Conservation (phyloP, 2,329 filamentous ascomycete genomes). For the Sclerotinia sclerotiorum region DNA sequence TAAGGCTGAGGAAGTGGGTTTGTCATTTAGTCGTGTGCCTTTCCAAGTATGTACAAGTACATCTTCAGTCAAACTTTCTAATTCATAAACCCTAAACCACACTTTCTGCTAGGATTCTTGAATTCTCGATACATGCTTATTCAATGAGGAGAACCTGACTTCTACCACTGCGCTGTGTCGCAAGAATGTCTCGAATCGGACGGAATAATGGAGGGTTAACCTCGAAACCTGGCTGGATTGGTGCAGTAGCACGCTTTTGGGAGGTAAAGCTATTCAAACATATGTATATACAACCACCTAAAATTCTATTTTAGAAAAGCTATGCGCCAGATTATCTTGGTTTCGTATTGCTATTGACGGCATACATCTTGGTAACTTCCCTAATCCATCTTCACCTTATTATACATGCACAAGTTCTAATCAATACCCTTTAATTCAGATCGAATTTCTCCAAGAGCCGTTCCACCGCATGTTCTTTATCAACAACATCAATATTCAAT, state of each 20-base stretch:
- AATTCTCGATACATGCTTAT: neutral
- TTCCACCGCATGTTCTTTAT: constrained; percentile 95
- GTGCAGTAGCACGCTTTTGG: constrained; percentile 41
- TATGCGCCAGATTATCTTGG: constrained; percentile 89
- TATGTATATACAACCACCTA: constrained; percentile 6
- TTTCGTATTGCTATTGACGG: constrained; percentile 65
- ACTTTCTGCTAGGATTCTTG: neutral
- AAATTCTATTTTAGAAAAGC: constrained; percentile 56
- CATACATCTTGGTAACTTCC: constrained; percentile 59
- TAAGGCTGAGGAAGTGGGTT: constrained; percentile 17
- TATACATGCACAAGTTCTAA: neutral
- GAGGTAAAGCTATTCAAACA: constrained; percentile 30
- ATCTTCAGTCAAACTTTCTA: neutral
- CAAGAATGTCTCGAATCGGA: constrained; percentile 22
- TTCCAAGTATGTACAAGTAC: neutral
- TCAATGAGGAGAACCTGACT: constrained; percentile 24
- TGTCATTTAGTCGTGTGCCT: constrained; percentile 1
- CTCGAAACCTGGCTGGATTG: constrained; percentile 36
- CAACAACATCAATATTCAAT: constrained; percentile 80
- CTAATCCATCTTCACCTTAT: neutral
- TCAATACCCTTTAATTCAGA: constrained; percentile 44
- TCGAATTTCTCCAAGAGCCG: constrained; percentile 70
- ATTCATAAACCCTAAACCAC: neutral
- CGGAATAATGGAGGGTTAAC: constrained; percentile 30
- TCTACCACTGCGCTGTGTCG: constrained; percentile 18